These are phyloP conservation scores for Mrakiaceae sp. DNA, from an alignment of 1,284 basidiomycete genomes.

Conservation along the genomic window DNA sequence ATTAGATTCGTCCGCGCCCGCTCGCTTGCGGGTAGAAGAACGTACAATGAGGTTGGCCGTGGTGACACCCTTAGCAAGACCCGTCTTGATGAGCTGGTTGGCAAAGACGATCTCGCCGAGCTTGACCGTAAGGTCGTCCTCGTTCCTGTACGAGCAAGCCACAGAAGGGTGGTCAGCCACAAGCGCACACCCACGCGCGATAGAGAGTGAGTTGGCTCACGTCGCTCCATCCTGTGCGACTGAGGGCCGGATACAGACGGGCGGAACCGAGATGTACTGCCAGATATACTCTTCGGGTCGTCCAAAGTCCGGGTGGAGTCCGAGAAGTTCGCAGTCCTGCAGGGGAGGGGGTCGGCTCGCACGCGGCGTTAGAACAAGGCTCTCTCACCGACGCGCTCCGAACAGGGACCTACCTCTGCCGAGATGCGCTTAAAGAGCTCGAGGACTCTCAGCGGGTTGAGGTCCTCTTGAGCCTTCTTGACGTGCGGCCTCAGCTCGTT, in stretches of 20 bases:
- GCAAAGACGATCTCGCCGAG: constrained; percentile 94
- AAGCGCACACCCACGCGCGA: neutral
- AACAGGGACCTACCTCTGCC: constrained; percentile 54
- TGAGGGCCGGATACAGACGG: constrained; percentile 93
- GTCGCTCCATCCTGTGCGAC: constrained; percentile 89
- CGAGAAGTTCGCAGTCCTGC: constrained; percentile 91
- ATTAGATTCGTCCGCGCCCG: neutral
- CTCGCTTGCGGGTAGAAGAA: neutral
- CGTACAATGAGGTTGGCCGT: constrained; percentile 79
- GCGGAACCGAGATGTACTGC: constrained; percentile 98
- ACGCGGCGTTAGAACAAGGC: neutral
- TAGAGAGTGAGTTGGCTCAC: constrained; percentile 25
- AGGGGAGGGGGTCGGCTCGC: neutral
- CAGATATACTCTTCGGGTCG: constrained; percentile 96
- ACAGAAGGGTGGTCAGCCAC: neutral
- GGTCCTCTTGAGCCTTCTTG: constrained; percentile 81
- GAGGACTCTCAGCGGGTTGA: constrained; percentile 88
- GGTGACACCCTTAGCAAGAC: constrained; percentile 74
- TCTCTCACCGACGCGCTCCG: neutral
- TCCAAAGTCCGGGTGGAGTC: constrained; percentile 76
- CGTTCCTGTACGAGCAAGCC: constrained; percentile 51
- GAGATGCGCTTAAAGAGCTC: constrained; percentile 90
- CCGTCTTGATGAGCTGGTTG: constrained; percentile 85
- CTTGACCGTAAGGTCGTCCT: constrained; percentile 97
- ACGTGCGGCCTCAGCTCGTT: constrained; percentile 78